Base-by-base conservation (phyloP, 306 rosid species). In the Mucuna pruriens region DNA sequence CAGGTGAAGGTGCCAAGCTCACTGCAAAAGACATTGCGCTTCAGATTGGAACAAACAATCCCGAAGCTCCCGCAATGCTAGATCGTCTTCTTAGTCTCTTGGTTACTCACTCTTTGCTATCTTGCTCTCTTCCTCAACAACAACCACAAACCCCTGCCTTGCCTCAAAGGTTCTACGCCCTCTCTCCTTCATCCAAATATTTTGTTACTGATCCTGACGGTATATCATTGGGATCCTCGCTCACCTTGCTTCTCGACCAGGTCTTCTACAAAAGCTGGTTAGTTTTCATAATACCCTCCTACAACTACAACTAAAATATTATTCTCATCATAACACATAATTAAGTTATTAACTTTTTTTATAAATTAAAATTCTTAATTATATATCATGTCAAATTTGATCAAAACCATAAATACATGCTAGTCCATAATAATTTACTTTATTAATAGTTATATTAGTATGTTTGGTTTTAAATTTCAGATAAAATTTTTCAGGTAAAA, bases 11-110 rank as follows among this genome's bases (percentile, higher is more conserved):
- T 2, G 87, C 85, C 4, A 15, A 61, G 39, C 91, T 91, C 70
- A 84, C 94, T 7, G 15, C 90, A 0, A 1, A 57, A 0, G 85
- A 88, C 20, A 88, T 92, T 29, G 87, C 86, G 2, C 36, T 83
- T 12, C 38, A 80, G 61, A 73, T 92, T 73, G 52, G 85, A 2
- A 54, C 78, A 66, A 52, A 36, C 0, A 92, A 92, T 85, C 82
- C 89, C 0, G 55, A 87, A 4, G 89, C 91, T 1, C 84, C 92
- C 0, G 6, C 38, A 5, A 90, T 90, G 92, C 4, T 90, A 9
- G 93, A 92, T 3, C 89, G 95, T 46, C 80, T 92, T 13, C 89
- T 90, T 25, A 19, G 85, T 73, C 82, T 90, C 12, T 67, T 92
- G 62, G 83, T 80, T 0, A 57, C 63, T 61, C 87, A 92, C 81